These are phyloP conservation scores for Lactarius sanguifluus DNA, from an alignment of 768 basidiomycete species.

Conservation along the genomic window DNA sequence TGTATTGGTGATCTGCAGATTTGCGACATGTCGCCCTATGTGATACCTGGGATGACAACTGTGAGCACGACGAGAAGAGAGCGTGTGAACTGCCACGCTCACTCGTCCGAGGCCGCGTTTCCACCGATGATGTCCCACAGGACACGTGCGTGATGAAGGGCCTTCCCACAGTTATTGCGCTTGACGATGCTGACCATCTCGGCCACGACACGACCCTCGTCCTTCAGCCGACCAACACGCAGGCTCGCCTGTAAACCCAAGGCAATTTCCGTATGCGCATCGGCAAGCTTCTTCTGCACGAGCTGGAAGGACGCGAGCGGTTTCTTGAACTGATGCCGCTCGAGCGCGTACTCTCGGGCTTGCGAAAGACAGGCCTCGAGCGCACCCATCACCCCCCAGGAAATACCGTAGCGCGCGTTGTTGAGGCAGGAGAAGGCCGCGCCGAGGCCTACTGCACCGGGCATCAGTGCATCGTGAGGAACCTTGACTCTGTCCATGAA, in stretches of 20 bases:
- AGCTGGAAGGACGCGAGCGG: conserved; percentile 95
- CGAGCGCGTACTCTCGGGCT: conserved; percentile 81
- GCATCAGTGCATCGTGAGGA: conserved; percentile 71
- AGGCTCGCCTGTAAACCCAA: conserved; percentile 74
- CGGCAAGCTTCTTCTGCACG: conserved; percentile 96
- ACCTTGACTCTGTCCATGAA: conserved; percentile 91
- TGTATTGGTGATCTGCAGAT: conserved; percentile 93
- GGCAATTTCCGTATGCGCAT: conserved; percentile 84
- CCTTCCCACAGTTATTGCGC: conserved; percentile 95
- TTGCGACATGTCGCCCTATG: conserved; percentile 91
- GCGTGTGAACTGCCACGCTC: conserved; percentile 34
- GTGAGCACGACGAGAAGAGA: not conserved
- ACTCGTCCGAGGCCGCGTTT: conserved; percentile 94
- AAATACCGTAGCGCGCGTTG: conserved; percentile 83
- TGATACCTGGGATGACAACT: conserved; percentile 60
- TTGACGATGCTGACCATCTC: conserved; percentile 97
- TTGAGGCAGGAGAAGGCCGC: conserved; percentile 93
- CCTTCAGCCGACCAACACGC: conserved; percentile 83
- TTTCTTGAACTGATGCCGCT: conserved; percentile 85
- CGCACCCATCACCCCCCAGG: conserved; percentile 95
- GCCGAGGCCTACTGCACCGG: conserved; percentile 71
- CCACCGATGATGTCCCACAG: conserved; percentile 92
- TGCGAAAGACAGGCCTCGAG: conserved; percentile 86
- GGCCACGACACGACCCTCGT: conserved; percentile 64
- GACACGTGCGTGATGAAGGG: conserved; percentile 74